Percentiles rank a stretch among this genome's conserved stretches.
Conservation (phyloP, 495 filamentous ascomycete genomes). For the Hypoxylon lienhwacheense region DNA sequence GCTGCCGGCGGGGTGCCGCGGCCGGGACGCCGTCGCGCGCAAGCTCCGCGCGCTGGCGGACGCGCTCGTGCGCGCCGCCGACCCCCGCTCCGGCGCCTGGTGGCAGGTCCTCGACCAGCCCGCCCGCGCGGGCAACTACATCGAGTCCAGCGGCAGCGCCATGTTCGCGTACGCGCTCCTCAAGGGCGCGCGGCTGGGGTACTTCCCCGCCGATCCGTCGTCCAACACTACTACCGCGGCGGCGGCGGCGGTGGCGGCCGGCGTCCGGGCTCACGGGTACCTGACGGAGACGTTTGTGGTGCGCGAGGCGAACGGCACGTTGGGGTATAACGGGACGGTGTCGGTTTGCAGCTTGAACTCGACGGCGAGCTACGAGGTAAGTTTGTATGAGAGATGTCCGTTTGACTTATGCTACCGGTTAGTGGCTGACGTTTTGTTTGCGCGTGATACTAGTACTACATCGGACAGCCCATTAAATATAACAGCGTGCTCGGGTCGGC, state of each 20-base stretch:
- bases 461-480: conserved; percentile 45
- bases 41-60: conserved; percentile 37
- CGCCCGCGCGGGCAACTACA: conserved; percentile 56
- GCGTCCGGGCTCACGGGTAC: conserved; percentile 43
- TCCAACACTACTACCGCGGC: conserved; percentile 12
- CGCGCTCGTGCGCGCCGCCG: conserved; percentile 41
- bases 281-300: conserved; percentile 49
- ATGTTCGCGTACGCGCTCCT: conserved; percentile 63
- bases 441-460: conserved; percentile 51
- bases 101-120: conserved; percentile 59
- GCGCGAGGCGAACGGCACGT: conserved; percentile 43
- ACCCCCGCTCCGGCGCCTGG: conserved; percentile 55
- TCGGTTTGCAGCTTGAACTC: conserved; percentile 54
- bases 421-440: conserved; percentile 17
- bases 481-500: conserved; percentile 51
- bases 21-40: conserved; percentile 10
- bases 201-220: conserved; percentile 35
- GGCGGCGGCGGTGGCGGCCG: conserved; percentile 33
- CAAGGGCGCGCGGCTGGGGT: conserved; percentile 56
- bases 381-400: conserved; percentile 5
- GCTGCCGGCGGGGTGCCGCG: conserved; percentile 39
- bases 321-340: conserved; percentile 51
- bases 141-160: conserved; percentile 60
- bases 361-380: conserved; percentile 50
- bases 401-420: not conserved